Conservation (phyloP, 768 basidiomycete species). For the Lentinula sp. region DNA sequence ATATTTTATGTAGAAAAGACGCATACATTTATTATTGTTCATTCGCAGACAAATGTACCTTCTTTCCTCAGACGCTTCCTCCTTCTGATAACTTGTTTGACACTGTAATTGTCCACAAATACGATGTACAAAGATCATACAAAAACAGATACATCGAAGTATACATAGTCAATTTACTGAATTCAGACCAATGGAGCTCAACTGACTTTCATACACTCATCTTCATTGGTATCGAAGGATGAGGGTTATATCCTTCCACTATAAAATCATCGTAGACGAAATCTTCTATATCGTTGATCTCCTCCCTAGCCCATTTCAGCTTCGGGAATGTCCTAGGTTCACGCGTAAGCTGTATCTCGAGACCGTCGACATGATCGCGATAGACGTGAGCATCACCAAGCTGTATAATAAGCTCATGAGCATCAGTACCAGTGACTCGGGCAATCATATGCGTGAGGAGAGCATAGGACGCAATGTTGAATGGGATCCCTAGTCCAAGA, state of each 20-base stretch:
- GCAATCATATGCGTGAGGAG: slow-evolving; percentile 97
- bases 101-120: no score
- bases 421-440: slow-evolving; percentile 78
- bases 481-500: slow-evolving; percentile 94
- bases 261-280: slow-evolving; percentile 77
- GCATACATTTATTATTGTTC: no score
- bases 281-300: slow-evolving; percentile 70
- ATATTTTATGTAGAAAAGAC: no score
- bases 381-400: slow-evolving; percentile 98
- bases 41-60: no score
- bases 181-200: no score
- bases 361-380: slow-evolving; percentile 83
- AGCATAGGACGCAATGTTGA: slow-evolving; percentile 99
- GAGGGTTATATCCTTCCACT: slow-evolving; percentile 82
- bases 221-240: slow-evolving; percentile 87
- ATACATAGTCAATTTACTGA: no score
- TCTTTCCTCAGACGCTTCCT: no score
- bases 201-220: slow-evolving; percentile 68
- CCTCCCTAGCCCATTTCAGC: slow-evolving; percentile 62
- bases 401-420: slow-evolving; percentile 90
- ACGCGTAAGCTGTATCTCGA: slow-evolving; percentile 74
- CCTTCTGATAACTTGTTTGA: no score
- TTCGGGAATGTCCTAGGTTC: slow-evolving; percentile 81
- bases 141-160: no score
- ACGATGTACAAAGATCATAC: no score